These are phyloP conservation scores for Aspergillus clavatus DNA, from an alignment of 2,329 filamentous ascomycete genomes.

Conservation along the genomic window DNA sequence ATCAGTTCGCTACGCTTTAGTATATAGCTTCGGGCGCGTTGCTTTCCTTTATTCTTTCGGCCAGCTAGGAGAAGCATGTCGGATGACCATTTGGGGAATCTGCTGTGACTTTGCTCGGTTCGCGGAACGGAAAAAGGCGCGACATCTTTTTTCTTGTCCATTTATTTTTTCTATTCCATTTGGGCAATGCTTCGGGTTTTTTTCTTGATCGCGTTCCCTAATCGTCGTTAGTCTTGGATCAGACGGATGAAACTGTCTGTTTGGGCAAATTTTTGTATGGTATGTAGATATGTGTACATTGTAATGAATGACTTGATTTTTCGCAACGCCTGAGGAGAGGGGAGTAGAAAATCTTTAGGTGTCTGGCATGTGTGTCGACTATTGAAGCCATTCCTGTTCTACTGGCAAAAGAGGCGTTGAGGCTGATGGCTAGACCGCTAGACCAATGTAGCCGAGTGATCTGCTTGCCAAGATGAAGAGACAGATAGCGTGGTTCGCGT, in stretches of 20 bases:
- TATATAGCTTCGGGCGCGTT: slow-evolving; percentile 2
- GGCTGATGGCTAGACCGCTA: too few species aligned
- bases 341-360: too few species aligned
- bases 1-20: not conserved
- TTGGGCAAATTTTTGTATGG: slow-evolving; percentile 8
- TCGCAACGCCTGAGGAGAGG: too few species aligned
- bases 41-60: not conserved
- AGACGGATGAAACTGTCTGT: slow-evolving; percentile 6
- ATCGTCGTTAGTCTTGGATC: slow-evolving; percentile 7
- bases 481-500: too few species aligned
- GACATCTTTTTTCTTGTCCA: not conserved
- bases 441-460: too few species aligned
- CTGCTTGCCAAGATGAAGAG: too few species aligned
- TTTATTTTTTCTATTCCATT: not conserved
- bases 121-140: not conserved
- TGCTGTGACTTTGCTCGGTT: not conserved
- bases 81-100: not conserved
- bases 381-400: too few species aligned
- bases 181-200: slow-evolving; percentile 1
- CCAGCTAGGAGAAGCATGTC: not conserved
- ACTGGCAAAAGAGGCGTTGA: too few species aligned
- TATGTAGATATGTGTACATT: slow-evolving; percentile 20
- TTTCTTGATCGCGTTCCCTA: slow-evolving; percentile 1
- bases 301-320: slow-evolving; percentile 18
- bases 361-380: too few species aligned